A percentile compares a stretch with the other conserved stretches of the same genome.
phyloP scores from a whole-genome alignment of 176 grass and related monocot species.

The Otatea glauca region DNA sequence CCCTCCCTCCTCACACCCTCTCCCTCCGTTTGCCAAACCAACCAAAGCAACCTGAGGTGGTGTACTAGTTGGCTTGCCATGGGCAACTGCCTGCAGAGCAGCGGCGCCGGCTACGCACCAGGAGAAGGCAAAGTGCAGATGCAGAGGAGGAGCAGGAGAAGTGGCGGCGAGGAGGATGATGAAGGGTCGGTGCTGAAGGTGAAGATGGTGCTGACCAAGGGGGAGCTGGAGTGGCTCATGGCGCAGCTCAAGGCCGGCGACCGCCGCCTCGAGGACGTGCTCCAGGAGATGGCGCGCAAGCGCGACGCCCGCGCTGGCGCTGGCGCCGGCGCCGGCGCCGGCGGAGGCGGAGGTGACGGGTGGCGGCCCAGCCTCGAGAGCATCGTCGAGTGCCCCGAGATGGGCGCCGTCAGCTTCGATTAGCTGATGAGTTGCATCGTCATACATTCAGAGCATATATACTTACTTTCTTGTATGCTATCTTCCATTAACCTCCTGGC shows the following conservation, averaged over 20 bases:
- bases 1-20: not conserved
- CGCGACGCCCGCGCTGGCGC: not conserved
- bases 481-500: conserved; percentile 1
- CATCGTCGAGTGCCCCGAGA: conserved; percentile 65
- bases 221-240: conserved; percentile 79
- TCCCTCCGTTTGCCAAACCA: not conserved
- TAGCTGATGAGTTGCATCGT: not conserved
- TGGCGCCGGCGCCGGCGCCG: not conserved
- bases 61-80: conserved; percentile 31
- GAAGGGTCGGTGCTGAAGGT: conserved; percentile 55
- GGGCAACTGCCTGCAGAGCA: conserved; percentile 54
- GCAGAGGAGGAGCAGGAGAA: not conserved
- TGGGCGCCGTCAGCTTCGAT: not conserved
- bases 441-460: not conserved
- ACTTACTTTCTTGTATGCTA: not conserved
- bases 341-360: not conserved
- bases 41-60: not conserved
- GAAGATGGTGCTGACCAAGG: conserved; percentile 72
- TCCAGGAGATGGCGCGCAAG: conserved; percentile 58
- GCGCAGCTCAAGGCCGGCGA: conserved; percentile 62
- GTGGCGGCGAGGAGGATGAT: not conserved
- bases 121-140: not conserved
- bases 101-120: not conserved
- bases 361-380: conserved; percentile 73
- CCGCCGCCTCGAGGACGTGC: conserved; percentile 61